A percentile compares a stretch with the other conserved stretches of the same genome.
These are phyloP conservation scores for Fragaria iinumae DNA, from an alignment of 306 rosid species.

Conservation along the genomic window DNA sequence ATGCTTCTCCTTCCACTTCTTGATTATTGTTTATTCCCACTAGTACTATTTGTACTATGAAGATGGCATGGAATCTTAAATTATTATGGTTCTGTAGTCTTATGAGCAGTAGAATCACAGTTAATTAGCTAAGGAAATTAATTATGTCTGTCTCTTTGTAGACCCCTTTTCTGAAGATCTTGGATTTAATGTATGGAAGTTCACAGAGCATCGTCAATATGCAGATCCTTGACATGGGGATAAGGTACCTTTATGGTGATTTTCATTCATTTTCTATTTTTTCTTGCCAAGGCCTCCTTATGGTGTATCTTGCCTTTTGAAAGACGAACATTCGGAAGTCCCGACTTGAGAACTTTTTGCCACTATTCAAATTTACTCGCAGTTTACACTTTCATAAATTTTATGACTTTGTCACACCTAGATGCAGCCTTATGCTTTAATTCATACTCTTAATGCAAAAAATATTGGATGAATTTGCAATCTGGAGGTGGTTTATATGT, in stretches of 20 bases:
- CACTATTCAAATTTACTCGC: not conserved
- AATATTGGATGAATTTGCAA: slow-evolving; percentile 2
- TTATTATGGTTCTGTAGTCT: not conserved
- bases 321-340: not conserved
- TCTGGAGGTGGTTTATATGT: not conserved
- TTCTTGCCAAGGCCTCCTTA: slow-evolving; percentile 9
- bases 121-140: not conserved
- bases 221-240: slow-evolving; percentile 73
- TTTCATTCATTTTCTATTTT: slow-evolving; percentile 14
- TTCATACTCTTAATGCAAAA: not conserved
- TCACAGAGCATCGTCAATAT: slow-evolving; percentile 57
- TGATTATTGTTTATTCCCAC: slow-evolving; percentile 2
- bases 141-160: slow-evolving; percentile 33
- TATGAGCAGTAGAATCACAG: not conserved
- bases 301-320: slow-evolving; percentile 4
- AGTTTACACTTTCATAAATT: not conserved
- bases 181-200: slow-evolving; percentile 68
- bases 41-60: slow-evolving; percentile 14
- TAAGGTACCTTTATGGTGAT: slow-evolving; percentile 49
- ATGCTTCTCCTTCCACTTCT: slow-evolving; percentile 31
- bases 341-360: slow-evolving; percentile 3
- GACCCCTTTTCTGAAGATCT: slow-evolving; percentile 76
- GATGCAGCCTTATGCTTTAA: not conserved
- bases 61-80: not conserved
- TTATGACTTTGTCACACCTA: not conserved